Percentiles rank a stretch among this genome's conserved stretches.
These are phyloP conservation scores for Aspergillus quadricinctus DNA, from an alignment of 2,329 filamentous ascomycete genomes.

Conservation along the genomic window DNA sequence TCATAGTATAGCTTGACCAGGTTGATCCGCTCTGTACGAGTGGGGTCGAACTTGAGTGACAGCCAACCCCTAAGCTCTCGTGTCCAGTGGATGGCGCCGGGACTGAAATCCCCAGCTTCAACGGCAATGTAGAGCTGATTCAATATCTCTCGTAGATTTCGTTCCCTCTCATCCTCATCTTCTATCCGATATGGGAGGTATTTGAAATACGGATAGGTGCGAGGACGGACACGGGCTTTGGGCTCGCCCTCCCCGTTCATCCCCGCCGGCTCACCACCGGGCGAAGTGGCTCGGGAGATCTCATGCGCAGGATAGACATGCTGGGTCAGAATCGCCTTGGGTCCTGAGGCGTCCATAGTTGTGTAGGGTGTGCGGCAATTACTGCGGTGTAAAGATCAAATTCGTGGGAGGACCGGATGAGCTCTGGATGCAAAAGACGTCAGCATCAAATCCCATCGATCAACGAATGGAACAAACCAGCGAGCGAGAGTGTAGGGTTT, in stretches of 20 bases:
- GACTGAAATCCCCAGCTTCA: slow-evolving; percentile 87
- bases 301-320: slow-evolving; percentile 53
- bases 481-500: not conserved
- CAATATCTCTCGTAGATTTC: slow-evolving; percentile 78
- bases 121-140: slow-evolving; percentile 91
- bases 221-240: slow-evolving; percentile 67
- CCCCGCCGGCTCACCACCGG: slow-evolving; percentile 54
- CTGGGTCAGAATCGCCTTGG: slow-evolving; percentile 33
- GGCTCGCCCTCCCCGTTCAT: slow-evolving; percentile 52
- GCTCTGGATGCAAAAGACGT: slow-evolving; percentile 22
- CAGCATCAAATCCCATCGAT: slow-evolving; percentile 15
- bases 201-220: slow-evolving; percentile 89
- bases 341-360: slow-evolving; percentile 34
- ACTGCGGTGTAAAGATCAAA: slow-evolving; percentile 13
- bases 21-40: slow-evolving; percentile 73
- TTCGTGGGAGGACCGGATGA: slow-evolving; percentile 20
- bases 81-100: slow-evolving; percentile 94
- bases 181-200: slow-evolving; percentile 88
- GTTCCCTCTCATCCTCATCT: slow-evolving; percentile 70
- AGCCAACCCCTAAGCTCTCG: slow-evolving; percentile 94
- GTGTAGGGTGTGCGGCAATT: slow-evolving; percentile 14
- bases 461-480: not conserved
- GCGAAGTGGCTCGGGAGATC: slow-evolving; percentile 81
- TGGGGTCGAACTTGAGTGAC: slow-evolving; percentile 94
- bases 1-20: slow-evolving; percentile 93